Percentiles rank a stretch among this genome's conserved stretches.
These are phyloP conservation scores for Zizania latifolia DNA, from an alignment of 176 grass and related monocot genomes.

Conservation along the genomic window DNA sequence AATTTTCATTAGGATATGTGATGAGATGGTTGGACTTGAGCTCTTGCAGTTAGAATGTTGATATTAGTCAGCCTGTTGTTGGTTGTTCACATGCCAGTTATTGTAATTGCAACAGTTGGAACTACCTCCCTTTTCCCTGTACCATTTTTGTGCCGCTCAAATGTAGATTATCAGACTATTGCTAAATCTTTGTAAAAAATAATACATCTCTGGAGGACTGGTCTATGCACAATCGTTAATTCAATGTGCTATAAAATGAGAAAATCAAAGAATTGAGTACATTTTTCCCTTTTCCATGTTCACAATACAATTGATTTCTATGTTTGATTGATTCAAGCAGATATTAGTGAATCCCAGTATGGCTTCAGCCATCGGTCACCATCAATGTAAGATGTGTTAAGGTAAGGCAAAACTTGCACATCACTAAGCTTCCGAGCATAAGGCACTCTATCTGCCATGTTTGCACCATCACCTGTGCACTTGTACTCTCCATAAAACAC, in stretches of 20 bases:
- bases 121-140: background rate
- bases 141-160: conserved; percentile 19
- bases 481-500: conserved; percentile 78
- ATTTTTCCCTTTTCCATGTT: conserved; percentile 12
- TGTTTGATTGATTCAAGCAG: conserved; percentile 20
- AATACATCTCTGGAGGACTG: conserved; percentile 6
- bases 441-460: conserved; percentile 47
- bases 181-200: conserved; percentile 25
- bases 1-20: conserved; percentile 20
- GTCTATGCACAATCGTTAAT: conserved; percentile 16
- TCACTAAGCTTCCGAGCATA: conserved; percentile 62
- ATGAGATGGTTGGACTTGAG: conserved; percentile 11
- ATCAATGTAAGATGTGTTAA: conserved; percentile 68
- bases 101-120: background rate
- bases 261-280: background rate
- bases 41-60: conserved; percentile 36
- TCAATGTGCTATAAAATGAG: background rate
- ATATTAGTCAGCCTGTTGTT: conserved; percentile 35
- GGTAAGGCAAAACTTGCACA: conserved; percentile 58
- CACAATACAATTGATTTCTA: background rate
- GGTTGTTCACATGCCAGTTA: background rate
- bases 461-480: conserved; percentile 68
- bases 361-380: conserved; percentile 75
- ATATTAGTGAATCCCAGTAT: conserved; percentile 45
- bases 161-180: conserved; percentile 31